phyloP scores from a whole-genome alignment of 495 filamentous ascomycete genomes.

The Lepraria neglecta region DNA sequence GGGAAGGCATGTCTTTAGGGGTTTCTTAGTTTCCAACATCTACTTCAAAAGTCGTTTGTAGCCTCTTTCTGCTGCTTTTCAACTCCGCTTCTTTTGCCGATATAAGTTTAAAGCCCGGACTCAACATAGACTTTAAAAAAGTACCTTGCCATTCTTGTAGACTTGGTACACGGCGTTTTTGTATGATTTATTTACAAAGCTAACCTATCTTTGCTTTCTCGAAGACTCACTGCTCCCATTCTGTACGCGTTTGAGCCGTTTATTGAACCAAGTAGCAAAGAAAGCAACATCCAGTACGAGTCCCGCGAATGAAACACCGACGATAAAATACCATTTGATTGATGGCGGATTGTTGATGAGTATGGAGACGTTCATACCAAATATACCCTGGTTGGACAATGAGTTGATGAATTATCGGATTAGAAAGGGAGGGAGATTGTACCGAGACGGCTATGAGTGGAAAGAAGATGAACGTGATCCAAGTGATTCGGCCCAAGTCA shows the following conservation, averaged over 20 bases:
- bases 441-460: constrained; percentile 10
- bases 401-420: neutral
- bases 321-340: constrained; percentile 12
- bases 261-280: neutral
- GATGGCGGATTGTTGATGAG: constrained; percentile 8
- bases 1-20: too few species aligned
- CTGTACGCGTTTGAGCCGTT: neutral
- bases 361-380: constrained; percentile 16
- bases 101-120: too few species aligned
- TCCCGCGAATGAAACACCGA: neutral
- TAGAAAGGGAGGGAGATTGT: neutral
- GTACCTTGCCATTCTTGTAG: too few species aligned
- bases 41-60: too few species aligned
- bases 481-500: constrained; percentile 9
- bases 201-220: too few species aligned
- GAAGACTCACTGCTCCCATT: too few species aligned
- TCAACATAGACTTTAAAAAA: too few species aligned
- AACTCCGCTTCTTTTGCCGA: too few species aligned
- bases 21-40: too few species aligned
- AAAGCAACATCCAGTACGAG: constrained; percentile 3
- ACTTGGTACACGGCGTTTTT: too few species aligned
- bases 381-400: neutral
- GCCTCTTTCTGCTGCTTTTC: too few species aligned
- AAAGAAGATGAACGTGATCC: constrained; percentile 17
- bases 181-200: too few species aligned